A percentile compares a stretch with the other conserved stretches of the same genome.
These are phyloP conservation scores for Ramularia endophylla DNA, from an alignment of 2,329 filamentous ascomycete species.

Conservation along the genomic window DNA sequence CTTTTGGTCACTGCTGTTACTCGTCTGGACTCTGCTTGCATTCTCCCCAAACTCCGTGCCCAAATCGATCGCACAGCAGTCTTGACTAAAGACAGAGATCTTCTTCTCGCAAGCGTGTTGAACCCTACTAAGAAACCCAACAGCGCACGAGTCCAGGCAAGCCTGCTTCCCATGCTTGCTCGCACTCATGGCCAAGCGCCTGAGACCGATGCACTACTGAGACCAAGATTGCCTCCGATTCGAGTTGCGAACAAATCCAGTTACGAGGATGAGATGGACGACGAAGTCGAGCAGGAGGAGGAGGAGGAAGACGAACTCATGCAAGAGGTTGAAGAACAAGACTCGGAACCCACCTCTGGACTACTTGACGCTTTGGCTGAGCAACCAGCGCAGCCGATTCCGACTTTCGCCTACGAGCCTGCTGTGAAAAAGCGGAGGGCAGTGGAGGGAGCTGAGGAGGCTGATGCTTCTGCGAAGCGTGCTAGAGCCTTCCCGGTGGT, in stretches of 20 bases:
- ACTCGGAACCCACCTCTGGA: conserved; percentile 1
- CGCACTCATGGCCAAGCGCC: conserved; percentile 57
- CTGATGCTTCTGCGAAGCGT: conserved; percentile 3
- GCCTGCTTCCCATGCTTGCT: conserved; percentile 73
- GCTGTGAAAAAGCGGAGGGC: conserved; percentile 19
- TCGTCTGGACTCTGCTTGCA: conserved; percentile 57
- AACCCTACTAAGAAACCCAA: conserved; percentile 59
- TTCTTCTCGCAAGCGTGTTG: conserved; percentile 75
- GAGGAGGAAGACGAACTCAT: conserved; percentile 9
- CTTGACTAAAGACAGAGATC: conserved; percentile 59
- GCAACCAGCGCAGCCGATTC: conserved; percentile 9
- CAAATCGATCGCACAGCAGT: conserved; percentile 78
- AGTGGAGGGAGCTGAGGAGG: conserved; percentile 10
- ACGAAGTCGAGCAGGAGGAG: conserved; percentile 14
- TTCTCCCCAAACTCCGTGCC: conserved; percentile 66
- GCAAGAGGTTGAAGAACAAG: conserved; percentile 5
- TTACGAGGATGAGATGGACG: conserved; percentile 14
- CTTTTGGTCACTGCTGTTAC: conserved; percentile 57
- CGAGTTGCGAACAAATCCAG: conserved; percentile 18
- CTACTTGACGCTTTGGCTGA: conserved; percentile 9
- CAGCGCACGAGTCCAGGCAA: conserved; percentile 47
- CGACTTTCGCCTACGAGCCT: conserved; percentile 2
- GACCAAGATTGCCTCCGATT: conserved; percentile 43
- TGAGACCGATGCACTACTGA: conserved; percentile 65
- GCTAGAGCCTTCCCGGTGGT: conserved; percentile 9